Evolutionary conservation across 2,329 filamentous ascomycete species (phyloP).

Genomic region (Westerdykella sp.): DNA sequence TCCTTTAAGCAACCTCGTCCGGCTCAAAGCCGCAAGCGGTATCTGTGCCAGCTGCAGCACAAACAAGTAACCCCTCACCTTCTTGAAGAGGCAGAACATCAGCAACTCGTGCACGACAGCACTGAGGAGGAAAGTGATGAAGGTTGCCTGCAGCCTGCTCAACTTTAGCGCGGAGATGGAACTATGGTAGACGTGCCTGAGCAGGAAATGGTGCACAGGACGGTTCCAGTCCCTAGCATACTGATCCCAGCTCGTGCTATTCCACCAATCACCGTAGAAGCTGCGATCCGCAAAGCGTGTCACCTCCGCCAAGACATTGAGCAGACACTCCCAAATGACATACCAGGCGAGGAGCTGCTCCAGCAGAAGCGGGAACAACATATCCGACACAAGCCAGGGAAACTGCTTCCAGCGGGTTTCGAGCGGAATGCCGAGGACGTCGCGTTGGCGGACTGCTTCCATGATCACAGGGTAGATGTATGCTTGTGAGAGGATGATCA

Average conservation of each 20-base stretch:
- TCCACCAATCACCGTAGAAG: conserved; percentile 55
- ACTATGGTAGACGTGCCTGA: conserved; percentile 73
- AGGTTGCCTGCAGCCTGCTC: conserved; percentile 63
- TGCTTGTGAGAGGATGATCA: conserved; percentile 71
- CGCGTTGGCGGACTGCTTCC: conserved; percentile 60
- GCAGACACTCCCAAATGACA: conserved; percentile 63
- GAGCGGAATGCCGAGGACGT: conserved; percentile 53
- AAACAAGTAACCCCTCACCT: conserved; percentile 67
- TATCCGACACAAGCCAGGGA: conserved; percentile 67
- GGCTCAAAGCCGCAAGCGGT: conserved; percentile 61
- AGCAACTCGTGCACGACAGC: conserved; percentile 68
- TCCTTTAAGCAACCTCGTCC: conserved; percentile 59
- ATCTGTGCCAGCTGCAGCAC: conserved; percentile 69
- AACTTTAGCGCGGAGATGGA: conserved; percentile 68
- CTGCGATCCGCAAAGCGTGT: conserved; percentile 71
- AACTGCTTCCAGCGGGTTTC: conserved; percentile 59
- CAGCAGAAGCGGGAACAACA: conserved; percentile 73
- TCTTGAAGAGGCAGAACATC: conserved; percentile 77
- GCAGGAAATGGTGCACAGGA: conserved; percentile 72
- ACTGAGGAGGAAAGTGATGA: conserved; percentile 68
- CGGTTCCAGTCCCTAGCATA: conserved; percentile 77
- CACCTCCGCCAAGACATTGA: conserved; percentile 71
- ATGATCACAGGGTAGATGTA: conserved; percentile 73
- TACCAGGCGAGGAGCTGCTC: conserved; percentile 75
- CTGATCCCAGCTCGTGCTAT: conserved; percentile 60